Evolutionary conservation across 2,329 filamentous ascomycete genomes (phyloP), one percentile per base, ranked within the genome.

Genomic region (Fonsecaea erecta): DNA sequence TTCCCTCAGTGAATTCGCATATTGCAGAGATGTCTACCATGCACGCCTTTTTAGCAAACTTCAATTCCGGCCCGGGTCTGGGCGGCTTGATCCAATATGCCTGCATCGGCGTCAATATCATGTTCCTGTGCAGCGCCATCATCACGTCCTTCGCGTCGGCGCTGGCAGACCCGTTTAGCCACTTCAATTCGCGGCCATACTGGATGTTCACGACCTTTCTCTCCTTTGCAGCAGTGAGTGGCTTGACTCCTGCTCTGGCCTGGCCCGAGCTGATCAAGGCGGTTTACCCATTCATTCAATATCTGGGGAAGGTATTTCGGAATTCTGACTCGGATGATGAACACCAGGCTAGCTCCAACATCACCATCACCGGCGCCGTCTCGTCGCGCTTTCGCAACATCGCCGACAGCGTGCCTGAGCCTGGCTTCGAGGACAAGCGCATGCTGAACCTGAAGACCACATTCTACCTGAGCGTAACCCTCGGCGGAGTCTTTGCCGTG

Each of bases 151-250:
- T 52, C 21, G 12, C 43, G 1, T 28, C n/a, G 8, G 5, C n/a
- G 16, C 16, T 51, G 16, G 12, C 5, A 18, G 43, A 34, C 4
- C 40, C 56, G 0, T 59, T 52, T 28, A 14, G 14, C n/a, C 40
- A 59, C 32, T 52, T 59, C 56, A 28, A 59, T 52, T 52, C 43
- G 1, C 28, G 37, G n/a, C 56, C 56, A 5, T 32, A 5, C 35
- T 59, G 56, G 56, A 59, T 52, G 40, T 59, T 59, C 7, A 52
- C 48, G 16, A 34, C 1, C 32, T 34, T 52, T 46, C 24, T 16
- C 28, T 59, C 56, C 11, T 59, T 51, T 52, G 40, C 16, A 52
- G 28, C 35, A 21, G 56, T 52, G 16, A 16, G n/a, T 37, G 24
- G 12, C 5, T 24, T 8, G 11, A 18, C 8, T 9, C 9, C 5